Conservation (phyloP, 768 basidiomycete species). For the Trametopsis cervina region DNA sequence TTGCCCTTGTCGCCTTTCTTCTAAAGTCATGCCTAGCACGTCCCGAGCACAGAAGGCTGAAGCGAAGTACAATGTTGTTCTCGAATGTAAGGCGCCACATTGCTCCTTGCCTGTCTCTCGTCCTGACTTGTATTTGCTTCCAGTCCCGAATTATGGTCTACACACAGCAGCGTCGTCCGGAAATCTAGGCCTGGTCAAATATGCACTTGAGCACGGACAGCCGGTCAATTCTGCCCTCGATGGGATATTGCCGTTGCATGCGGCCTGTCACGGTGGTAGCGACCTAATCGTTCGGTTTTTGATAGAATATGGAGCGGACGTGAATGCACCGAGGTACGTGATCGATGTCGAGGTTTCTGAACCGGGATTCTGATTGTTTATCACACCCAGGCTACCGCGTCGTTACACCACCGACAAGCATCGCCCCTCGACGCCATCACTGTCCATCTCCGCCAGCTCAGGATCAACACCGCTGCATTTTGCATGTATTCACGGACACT, state of each 20-base stretch:
- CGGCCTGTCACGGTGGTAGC: constrained; percentile 87
- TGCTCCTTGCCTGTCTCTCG: not conserved
- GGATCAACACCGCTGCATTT: constrained; percentile 96
- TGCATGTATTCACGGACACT: constrained; percentile 92
- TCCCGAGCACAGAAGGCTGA: constrained; percentile 34
- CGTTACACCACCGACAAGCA: constrained; percentile 68
- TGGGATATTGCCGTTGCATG: constrained; percentile 95
- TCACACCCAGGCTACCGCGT: constrained; percentile 49
- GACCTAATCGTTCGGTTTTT: constrained; percentile 83
- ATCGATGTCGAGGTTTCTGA: constrained; percentile 1
- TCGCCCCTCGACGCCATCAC: constrained; percentile 46
- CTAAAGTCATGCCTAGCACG: constrained; percentile 30
- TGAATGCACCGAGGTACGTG: constrained; percentile 84
- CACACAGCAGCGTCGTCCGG: constrained; percentile 78
- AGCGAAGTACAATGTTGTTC: constrained; percentile 46
- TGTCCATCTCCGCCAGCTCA: constrained; percentile 61
- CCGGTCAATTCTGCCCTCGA: constrained; percentile 95
- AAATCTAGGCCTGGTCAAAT: constrained; percentile 88
- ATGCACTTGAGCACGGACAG: constrained; percentile 89
- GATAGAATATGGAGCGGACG: constrained; percentile 94
- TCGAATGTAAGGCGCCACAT: constrained; percentile 36
- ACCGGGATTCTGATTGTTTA: constrained; percentile 1
- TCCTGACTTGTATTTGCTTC: not conserved
- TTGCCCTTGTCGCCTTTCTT: no score
- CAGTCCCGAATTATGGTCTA: constrained; percentile 71